Conservation (phyloP, 2,329 filamentous ascomycete genomes). For the Aspergillus sp. region DNA sequence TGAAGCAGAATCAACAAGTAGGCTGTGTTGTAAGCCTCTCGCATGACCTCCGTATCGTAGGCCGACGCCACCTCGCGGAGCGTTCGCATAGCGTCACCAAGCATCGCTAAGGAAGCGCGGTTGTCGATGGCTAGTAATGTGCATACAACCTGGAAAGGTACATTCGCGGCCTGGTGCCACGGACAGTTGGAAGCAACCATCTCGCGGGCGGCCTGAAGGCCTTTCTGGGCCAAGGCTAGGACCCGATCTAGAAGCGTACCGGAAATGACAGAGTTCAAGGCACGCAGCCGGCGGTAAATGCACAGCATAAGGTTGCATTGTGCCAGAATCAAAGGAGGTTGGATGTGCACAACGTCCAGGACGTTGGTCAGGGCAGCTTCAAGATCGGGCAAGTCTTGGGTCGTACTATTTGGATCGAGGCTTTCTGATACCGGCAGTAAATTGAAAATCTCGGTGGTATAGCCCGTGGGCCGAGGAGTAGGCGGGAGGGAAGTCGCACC, state of each 20-base stretch:
- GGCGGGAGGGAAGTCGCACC: slow-evolving; percentile 47
- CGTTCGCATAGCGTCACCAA: slow-evolving; percentile 53
- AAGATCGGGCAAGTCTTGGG: slow-evolving; percentile 43
- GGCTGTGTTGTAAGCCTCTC: slow-evolving; percentile 56
- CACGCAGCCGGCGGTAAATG: slow-evolving; percentile 54
- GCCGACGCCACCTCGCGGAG: slow-evolving; percentile 42
- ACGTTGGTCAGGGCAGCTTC: slow-evolving; percentile 44
- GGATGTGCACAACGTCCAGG: slow-evolving; percentile 40
- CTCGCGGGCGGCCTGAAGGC: slow-evolving; percentile 48
- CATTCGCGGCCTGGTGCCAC: slow-evolving; percentile 61
- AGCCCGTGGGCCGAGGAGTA: slow-evolving; percentile 38
- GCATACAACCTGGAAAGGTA: slow-evolving; percentile 60
- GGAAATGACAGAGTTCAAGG: slow-evolving; percentile 49
- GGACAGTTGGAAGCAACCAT: slow-evolving; percentile 48
- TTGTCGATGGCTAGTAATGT: slow-evolving; percentile 57
- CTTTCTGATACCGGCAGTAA: slow-evolving; percentile 55
- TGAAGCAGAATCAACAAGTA: slow-evolving; percentile 55
- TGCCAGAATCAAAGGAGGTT: slow-evolving; percentile 46
- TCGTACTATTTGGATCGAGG: slow-evolving; percentile 51
- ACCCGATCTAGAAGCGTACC: slow-evolving; percentile 47
- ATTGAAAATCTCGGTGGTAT: slow-evolving; percentile 51
- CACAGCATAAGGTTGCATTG: slow-evolving; percentile 58
- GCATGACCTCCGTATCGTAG: slow-evolving; percentile 50
- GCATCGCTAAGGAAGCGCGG: slow-evolving; percentile 46
- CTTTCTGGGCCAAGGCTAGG: slow-evolving; percentile 45